These are phyloP conservation scores for Ophiostoma tasmaniense DNA, from an alignment of 2,329 filamentous ascomycete species.

Conservation along the genomic window DNA sequence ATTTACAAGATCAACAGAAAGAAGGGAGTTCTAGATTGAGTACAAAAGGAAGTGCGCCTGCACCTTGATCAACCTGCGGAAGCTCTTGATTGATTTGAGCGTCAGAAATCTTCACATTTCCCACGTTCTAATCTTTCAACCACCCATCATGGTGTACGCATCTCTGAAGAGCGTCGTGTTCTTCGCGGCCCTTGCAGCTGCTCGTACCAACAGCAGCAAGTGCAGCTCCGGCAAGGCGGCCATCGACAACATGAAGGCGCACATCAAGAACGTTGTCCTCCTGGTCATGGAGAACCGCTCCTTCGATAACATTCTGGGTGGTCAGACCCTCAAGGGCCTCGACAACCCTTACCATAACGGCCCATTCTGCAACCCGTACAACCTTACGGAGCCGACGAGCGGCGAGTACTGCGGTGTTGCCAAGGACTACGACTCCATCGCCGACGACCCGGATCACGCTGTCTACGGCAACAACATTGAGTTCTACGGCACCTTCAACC, in stretches of 20 bases:
- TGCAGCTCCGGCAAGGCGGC: background rate
- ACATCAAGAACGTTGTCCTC: slow-evolving; percentile 42
- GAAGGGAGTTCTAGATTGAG: background rate
- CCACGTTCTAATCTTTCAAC: background rate
- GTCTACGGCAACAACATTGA: slow-evolving; percentile 37
- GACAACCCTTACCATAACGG: slow-evolving; percentile 36
- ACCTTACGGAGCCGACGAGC: slow-evolving; percentile 24
- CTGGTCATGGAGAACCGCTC: slow-evolving; percentile 40
- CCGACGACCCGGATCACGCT: slow-evolving; percentile 35
- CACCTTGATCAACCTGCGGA: background rate
- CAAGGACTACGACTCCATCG: slow-evolving; percentile 33
- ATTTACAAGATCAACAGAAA: background rate
- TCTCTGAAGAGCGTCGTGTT: background rate
- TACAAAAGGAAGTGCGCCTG: background rate
- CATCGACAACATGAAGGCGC: slow-evolving; percentile 26
- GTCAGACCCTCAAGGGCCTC: slow-evolving; percentile 30
- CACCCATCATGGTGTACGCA: background rate
- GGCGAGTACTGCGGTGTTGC: slow-evolving; percentile 26
- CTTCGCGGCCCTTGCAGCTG: background rate
- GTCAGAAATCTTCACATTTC: background rate
- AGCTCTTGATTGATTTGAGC: background rate
- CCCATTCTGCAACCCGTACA: slow-evolving; percentile 34
- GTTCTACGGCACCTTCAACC: slow-evolving; percentile 34
- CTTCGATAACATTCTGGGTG: slow-evolving; percentile 36
- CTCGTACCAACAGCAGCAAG: background rate